Evolutionary conservation across 202 grass and related monocot species (phyloP).

Genomic region (Elaeis oleifera): DNA sequence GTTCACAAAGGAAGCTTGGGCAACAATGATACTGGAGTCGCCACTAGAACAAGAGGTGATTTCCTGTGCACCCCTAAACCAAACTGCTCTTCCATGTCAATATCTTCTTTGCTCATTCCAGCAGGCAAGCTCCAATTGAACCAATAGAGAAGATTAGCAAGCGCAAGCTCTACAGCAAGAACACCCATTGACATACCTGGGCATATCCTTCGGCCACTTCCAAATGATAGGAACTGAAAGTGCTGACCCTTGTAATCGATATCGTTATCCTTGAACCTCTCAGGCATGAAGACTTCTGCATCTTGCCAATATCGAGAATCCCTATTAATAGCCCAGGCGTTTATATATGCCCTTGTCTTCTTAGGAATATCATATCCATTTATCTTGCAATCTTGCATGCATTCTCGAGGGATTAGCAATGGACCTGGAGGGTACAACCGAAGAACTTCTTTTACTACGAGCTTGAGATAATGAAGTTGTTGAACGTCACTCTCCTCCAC

Average conservation of each 20-base stretch:
- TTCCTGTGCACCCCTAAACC: constrained; percentile 36
- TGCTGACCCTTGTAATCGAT: constrained; percentile 31
- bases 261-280: constrained; percentile 16
- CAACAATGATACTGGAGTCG: constrained; percentile 3
- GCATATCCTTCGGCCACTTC: constrained; percentile 37
- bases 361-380: constrained; percentile 21
- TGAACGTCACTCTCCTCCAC: too few relatives aligned
- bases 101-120: constrained; percentile 10
- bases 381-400: constrained; percentile 11
- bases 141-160: constrained; percentile 32
- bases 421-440: constrained; percentile 29
- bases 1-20: too few relatives aligned
- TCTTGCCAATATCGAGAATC: constrained; percentile 20
- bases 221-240: constrained; percentile 46
- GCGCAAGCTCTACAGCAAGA: constrained; percentile 29
- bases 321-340: constrained; percentile 35
- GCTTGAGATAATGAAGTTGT: constrained; percentile 21
- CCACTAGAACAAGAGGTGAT: constrained; percentile 21
- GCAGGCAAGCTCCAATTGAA: constrained; percentile 44
- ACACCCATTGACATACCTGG: constrained; percentile 32
- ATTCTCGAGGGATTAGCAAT: constrained; percentile 30
- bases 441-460: constrained; percentile 28
- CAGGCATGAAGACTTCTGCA: constrained; percentile 24
- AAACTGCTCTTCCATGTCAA: constrained; percentile 37
- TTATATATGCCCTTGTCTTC: constrained; percentile 28